Base-by-base conservation (phyloP, 768 basidiomycete genomes). In the Candolleomyces eurysporus region DNA sequence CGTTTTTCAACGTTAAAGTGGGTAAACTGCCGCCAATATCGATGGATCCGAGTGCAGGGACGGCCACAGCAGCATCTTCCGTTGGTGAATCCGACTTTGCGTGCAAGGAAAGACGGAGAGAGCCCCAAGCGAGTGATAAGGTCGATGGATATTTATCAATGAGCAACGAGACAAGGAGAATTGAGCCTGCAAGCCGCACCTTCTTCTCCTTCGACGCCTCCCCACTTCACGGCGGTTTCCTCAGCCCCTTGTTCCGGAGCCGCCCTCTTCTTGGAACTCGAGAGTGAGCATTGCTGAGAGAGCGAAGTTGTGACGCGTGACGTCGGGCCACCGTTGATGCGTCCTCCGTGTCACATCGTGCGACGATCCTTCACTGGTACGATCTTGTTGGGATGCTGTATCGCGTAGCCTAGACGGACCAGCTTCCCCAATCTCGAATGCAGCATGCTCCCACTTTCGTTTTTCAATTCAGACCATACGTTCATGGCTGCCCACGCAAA, bases 1-100 rank as follows among this genome's bases (percentile, higher is more conserved):
- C 92, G 71, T 94, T 92, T 76, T 94, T 89, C 62, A 98, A 76
- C 5, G 78, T 83, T 63, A 96, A 68, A 11, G 83, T 82, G 2
- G 94, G 94, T 48, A 97, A 76, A 32, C 76, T 74, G 63, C 90
- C 92, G 7, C 94, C 96, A 39, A 93, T 76, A 63, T 90, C 82
- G 63, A 96, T 80, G 2, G 73, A 56, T 31, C 73, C 67, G 32
- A 78, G 66, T 16, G 67, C 66, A 7, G 66, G 46, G 13, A 51
- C 63, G 16, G 61, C 57, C 60, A 60, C 66, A 49, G 68, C 67
- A 31, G 62, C 68, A 55, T 64, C 68, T 36, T 71, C 70, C 11
- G 72, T 48, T 6, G 61, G 56, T 59, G 60, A 48, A 58, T 68
- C 71, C 21, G 71, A 64, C 68, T 78, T 78, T 19, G 72, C 75